Evolutionary conservation across 495 filamentous ascomycete genomes (phyloP).

Genomic region (Aspergillus funiculosus): DNA sequence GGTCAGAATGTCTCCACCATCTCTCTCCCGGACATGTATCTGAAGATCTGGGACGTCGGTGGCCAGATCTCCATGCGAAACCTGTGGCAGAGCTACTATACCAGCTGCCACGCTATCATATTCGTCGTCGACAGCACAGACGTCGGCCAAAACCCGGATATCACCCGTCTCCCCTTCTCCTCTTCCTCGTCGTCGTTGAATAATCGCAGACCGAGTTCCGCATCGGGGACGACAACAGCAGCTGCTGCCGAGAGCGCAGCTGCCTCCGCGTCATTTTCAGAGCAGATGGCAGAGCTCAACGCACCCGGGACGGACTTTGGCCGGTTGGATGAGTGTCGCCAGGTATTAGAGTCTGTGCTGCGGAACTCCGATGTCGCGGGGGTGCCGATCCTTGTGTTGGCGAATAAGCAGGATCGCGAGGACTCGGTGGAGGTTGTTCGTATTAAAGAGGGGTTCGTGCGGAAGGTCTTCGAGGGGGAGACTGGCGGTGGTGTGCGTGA

Average conservation of each 20-base stretch:
- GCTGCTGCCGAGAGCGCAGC: neutral
- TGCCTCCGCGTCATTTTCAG: constrained; percentile 31
- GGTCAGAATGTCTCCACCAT: constrained; percentile 95
- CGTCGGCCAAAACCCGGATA: constrained; percentile 68
- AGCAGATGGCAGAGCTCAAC: constrained; percentile 34
- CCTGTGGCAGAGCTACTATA: constrained; percentile 95
- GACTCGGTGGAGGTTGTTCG: constrained; percentile 95
- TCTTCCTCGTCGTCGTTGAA: neutral
- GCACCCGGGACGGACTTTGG: constrained; percentile 52
- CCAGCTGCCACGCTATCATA: constrained; percentile 89
- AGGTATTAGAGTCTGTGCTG: constrained; percentile 80
- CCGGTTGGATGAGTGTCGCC: constrained; percentile 77
- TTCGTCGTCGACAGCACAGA: constrained; percentile 95
- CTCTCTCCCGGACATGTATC: constrained; percentile 80
- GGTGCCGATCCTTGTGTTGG: constrained; percentile 85
- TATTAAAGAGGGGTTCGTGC: constrained; percentile 92
- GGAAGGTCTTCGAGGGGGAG: constrained; percentile 91
- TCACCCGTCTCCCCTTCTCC: constrained; percentile 26
- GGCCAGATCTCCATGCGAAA: constrained; percentile 83
- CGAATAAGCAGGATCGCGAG: constrained; percentile 96
- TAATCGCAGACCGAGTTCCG: constrained; percentile 28
- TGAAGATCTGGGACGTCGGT: constrained; percentile 98
- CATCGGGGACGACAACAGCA: constrained; percentile 14
- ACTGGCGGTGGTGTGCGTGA: constrained; percentile 79
- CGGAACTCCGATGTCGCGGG: constrained; percentile 79